Evolutionary conservation across 2,329 filamentous ascomycete species (phyloP).

Genomic region (Amylocarpus encephaloides): DNA sequence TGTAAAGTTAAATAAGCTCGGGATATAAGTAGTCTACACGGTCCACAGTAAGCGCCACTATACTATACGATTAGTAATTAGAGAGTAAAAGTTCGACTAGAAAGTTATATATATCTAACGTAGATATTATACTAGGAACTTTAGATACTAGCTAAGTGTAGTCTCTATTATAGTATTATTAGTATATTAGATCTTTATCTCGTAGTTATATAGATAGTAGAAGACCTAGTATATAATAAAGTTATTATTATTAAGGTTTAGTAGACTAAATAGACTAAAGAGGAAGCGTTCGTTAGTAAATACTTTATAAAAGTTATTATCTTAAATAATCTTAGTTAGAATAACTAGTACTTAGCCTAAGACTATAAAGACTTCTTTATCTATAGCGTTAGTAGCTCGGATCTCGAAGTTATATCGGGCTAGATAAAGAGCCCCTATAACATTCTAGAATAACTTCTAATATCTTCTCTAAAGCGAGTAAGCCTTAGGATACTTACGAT

Average conservation of each 20-base stretch:
- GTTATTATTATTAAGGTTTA: background rate
- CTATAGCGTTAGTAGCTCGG: background rate
- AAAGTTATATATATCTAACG: background rate
- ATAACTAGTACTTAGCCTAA: background rate
- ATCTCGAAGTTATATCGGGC: background rate
- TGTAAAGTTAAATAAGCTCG: no score
- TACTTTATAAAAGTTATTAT: background rate
- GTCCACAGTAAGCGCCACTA: background rate
- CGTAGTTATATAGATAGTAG: background rate
- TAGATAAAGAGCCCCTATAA: background rate
- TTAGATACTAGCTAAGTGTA: background rate
- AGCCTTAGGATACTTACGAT: no score
- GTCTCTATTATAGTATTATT: background rate
- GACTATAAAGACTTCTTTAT: background rate
- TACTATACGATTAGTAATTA: constrained; percentile 1
- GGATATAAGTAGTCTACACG: no score
- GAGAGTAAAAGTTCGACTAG: background rate
- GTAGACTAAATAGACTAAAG: background rate
- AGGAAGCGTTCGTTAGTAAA: background rate
- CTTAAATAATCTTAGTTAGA: background rate
- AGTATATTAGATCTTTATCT: background rate
- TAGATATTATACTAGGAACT: background rate
- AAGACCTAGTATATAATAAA: background rate
- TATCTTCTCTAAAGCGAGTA: no score
- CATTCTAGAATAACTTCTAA: background rate